These are phyloP conservation scores for Aspergillus steynii DNA, from an alignment of 495 filamentous ascomycete species.

Conservation along the genomic window DNA sequence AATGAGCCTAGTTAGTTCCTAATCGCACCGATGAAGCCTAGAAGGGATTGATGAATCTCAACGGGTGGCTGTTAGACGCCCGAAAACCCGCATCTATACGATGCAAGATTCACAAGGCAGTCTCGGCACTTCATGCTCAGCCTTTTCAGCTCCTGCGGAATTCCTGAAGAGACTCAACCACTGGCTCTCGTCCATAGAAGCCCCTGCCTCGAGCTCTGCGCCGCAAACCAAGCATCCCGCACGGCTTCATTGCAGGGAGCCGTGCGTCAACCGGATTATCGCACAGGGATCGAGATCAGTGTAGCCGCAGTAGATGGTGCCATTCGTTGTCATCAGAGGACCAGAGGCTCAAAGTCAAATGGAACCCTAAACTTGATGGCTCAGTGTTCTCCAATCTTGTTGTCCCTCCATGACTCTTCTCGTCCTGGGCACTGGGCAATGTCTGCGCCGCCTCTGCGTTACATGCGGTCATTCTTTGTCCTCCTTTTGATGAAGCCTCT, in stretches of 20 bases:
- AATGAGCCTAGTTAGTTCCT: neutral
- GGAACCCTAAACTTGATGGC: neutral
- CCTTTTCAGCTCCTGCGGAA: neutral
- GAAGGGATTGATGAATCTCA: neutral
- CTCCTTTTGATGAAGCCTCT: neutral
- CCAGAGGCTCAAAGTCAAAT: neutral
- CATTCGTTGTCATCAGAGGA: neutral
- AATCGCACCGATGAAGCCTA: neutral
- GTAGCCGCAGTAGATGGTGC: neutral
- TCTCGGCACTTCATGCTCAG: neutral
- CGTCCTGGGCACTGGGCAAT: neutral
- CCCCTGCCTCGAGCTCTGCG: neutral
- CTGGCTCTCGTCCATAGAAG: neutral
- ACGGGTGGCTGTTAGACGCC: neutral
- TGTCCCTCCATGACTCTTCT: neutral
- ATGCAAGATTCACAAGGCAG: neutral
- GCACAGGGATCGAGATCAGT: neutral
- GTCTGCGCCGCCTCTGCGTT: slow-evolving; percentile 1
- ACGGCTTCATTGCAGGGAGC: neutral
- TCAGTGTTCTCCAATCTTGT: neutral
- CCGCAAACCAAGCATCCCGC: neutral
- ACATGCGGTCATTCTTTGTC: neutral
- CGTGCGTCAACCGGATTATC: neutral
- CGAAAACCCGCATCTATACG: neutral
- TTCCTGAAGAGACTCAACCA: neutral